Evolutionary conservation across 2,329 filamentous ascomycete genomes (phyloP).

Genomic region (Aspergillus pseudoglaucus): DNA sequence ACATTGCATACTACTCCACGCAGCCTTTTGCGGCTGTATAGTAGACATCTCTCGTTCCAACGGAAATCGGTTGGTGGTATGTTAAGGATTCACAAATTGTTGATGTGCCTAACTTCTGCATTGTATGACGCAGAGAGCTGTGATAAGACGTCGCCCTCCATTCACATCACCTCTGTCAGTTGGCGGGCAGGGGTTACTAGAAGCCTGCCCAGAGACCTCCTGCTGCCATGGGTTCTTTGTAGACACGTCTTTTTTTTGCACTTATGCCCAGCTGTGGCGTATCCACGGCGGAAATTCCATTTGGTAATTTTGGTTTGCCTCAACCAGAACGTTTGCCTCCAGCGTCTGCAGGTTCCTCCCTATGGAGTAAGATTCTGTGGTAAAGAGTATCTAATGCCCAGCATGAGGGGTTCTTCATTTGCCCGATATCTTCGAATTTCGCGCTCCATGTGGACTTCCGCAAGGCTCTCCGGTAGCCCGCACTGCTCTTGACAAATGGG

Average conservation of each 20-base stretch:
- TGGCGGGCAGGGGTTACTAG: too few species aligned
- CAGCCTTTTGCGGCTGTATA: not conserved
- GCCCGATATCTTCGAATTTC: not conserved
- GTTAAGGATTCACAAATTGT: not conserved
- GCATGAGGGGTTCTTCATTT: not conserved
- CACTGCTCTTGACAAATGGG: too few species aligned
- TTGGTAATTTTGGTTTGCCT: not conserved
- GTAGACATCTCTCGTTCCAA: not conserved
- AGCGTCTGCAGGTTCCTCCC: not conserved
- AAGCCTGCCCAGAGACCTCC: too few species aligned
- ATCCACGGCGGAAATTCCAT: not conserved
- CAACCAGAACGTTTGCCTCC: not conserved
- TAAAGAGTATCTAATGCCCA: not conserved
- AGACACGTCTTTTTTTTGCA: too few species aligned
- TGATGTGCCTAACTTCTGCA: not conserved
- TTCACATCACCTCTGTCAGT: not conserved
- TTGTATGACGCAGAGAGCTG: not conserved
- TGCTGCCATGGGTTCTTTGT: too few species aligned
- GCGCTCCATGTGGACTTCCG: not conserved
- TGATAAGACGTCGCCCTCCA: not conserved
- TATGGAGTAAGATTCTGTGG: not conserved
- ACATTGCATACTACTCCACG: not conserved
- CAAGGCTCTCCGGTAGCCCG: not conserved
- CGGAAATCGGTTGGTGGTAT: not conserved
- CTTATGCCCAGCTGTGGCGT: not conserved